Conservation (phyloP, 2,329 filamentous ascomycete genomes). For the Cytospora piceae region DNA sequence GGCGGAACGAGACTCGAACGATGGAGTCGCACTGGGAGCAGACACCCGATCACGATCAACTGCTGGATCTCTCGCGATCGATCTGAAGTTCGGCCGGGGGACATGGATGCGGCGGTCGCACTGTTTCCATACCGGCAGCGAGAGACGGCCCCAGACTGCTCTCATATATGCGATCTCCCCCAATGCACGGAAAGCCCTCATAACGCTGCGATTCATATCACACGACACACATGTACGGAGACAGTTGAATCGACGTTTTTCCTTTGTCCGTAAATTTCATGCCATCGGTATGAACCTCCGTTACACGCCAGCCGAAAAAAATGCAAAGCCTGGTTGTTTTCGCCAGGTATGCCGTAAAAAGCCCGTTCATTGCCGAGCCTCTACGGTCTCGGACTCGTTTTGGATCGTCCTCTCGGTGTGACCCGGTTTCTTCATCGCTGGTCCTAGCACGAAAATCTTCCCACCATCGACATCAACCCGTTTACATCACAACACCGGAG, state of each 20-base stretch:
- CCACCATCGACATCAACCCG: slow-evolving; percentile 30
- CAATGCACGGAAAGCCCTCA: not conserved
- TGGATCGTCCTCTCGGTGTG: slow-evolving; percentile 24
- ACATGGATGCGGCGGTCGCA: not conserved
- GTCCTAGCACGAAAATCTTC: slow-evolving; percentile 27
- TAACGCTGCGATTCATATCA: not conserved
- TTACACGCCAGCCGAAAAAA: slow-evolving; percentile 40
- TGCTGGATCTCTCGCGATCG: not conserved
- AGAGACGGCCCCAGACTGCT: not conserved
- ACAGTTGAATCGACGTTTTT: slow-evolving; percentile 21
- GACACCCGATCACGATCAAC: not conserved
- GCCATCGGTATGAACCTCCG: slow-evolving; percentile 42
- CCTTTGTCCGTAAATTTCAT: slow-evolving; percentile 36
- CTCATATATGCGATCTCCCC: not conserved
- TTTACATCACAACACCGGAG: slow-evolving; percentile 99
- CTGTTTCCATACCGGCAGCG: not conserved
- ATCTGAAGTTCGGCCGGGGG: not conserved
- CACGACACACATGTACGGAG: not conserved
- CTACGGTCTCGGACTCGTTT: slow-evolving; percentile 30
- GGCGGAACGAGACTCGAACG: not conserved
- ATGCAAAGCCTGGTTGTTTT: slow-evolving; percentile 34
- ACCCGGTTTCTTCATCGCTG: slow-evolving; percentile 35
- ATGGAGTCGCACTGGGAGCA: not conserved
- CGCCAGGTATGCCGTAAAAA: slow-evolving; percentile 32
- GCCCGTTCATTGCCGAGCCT: slow-evolving; percentile 40